Conservation (phyloP, 2,329 filamentous ascomycete genomes). For the Tolypocladium ovalisporum region DNA sequence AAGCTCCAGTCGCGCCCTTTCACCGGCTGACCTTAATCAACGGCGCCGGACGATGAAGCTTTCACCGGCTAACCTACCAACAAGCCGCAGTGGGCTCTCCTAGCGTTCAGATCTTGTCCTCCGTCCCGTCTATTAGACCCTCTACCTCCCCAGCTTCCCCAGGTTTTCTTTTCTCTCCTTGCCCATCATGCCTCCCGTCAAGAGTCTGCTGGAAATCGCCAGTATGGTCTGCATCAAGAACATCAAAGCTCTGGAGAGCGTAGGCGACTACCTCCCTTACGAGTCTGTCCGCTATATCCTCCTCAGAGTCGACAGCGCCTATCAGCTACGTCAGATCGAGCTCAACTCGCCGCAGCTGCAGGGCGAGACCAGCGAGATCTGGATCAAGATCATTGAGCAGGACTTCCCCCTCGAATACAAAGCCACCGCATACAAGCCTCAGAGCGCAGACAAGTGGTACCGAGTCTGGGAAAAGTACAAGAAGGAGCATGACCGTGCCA, state of each 20-base stretch:
- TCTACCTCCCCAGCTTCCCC: not conserved
- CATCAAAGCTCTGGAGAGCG: constrained; percentile 48
- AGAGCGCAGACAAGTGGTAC: constrained; percentile 62
- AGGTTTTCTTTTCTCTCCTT: not conserved
- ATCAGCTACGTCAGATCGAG: constrained; percentile 68
- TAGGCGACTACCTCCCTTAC: constrained; percentile 63
- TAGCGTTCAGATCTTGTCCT: not conserved
- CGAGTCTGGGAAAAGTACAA: constrained; percentile 65
- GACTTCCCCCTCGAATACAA: constrained; percentile 60
- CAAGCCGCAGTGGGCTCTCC: not conserved
- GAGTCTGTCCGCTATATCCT: constrained; percentile 54
- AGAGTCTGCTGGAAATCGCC: constrained; percentile 41
- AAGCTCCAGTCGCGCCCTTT: not conserved
- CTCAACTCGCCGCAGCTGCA: constrained; percentile 64
- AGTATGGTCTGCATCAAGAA: constrained; percentile 41
- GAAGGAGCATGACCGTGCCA: constrained; percentile 43
- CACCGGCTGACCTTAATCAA: not conserved
- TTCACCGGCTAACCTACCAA: not conserved
- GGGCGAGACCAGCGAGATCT: constrained; percentile 59
- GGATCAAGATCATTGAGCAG: constrained; percentile 67
- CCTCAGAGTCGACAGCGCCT: constrained; percentile 56
- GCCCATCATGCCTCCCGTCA: constrained; percentile 25
- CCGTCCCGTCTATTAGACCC: not conserved
- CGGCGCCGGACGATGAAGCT: not conserved
- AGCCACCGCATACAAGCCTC: constrained; percentile 51